These are phyloP conservation scores for Russula earlei DNA, from an alignment of 768 basidiomycete genomes.

Conservation along the genomic window DNA sequence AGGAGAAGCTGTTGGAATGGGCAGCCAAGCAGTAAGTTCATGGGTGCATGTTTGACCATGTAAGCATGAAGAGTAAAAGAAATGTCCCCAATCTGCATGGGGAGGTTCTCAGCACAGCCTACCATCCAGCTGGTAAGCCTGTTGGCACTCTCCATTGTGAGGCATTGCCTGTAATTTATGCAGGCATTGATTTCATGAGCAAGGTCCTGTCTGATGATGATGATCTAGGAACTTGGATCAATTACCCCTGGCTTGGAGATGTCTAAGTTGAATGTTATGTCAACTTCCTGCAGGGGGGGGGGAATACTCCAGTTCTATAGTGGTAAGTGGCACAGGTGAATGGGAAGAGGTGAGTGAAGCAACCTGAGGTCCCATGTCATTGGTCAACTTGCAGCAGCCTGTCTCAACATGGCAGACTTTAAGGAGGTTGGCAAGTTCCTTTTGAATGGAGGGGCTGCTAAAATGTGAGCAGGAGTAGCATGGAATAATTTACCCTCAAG, in stretches of 20 bases:
- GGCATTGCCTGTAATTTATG: neutral
- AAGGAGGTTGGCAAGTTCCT: neutral
- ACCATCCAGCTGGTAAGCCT: neutral
- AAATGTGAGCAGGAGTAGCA: neutral
- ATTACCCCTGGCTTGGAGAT: neutral
- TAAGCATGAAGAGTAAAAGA: neutral
- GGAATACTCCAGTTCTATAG: neutral
- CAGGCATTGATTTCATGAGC: neutral
- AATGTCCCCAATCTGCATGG: neutral
- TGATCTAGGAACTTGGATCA: neutral
- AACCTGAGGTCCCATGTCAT: no score
- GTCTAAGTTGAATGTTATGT: neutral
- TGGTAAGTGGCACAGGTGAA: no score
- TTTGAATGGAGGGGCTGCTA: neutral
- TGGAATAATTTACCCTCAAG: neutral
- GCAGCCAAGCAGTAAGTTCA: no score
- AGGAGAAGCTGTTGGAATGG: no score
- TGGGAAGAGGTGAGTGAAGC: no score
- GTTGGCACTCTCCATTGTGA: neutral
- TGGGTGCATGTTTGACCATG: neutral
- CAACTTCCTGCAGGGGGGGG: neutral
- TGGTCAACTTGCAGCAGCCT: no score
- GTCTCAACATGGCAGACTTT: neutral
- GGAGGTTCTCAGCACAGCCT: neutral
- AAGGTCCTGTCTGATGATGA: neutral